Evolutionary conservation across 1,139 yeast genomes (phyloP).

Genomic region (Sugiyamaella neomexicana): DNA sequence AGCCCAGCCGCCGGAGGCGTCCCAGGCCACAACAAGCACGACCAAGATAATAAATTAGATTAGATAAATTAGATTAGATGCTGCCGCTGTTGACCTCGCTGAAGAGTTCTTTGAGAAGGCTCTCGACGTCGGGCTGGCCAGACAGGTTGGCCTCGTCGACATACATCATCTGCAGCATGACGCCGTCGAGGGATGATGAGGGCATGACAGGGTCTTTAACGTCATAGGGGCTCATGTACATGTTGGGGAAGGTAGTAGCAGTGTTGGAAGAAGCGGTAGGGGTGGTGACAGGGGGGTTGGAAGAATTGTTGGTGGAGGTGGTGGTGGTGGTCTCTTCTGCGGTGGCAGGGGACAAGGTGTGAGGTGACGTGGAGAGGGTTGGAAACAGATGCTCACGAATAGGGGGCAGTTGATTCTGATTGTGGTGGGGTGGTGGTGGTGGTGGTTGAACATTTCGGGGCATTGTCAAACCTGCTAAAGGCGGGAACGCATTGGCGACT

Average conservation of each 20-base stretch:
- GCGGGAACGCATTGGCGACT: constrained; percentile 5
- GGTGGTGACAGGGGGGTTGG: too few relatives aligned
- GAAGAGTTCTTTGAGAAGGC: constrained; percentile 18
- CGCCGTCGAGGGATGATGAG: background rate
- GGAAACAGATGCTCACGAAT: background rate
- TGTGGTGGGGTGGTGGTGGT: too few relatives aligned
- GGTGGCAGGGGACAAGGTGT: constrained; percentile 3
- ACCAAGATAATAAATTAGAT: background rate
- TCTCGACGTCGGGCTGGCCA: constrained; percentile 18
- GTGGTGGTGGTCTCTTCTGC: constrained; percentile 4
- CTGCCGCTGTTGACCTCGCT: constrained; percentile 19
- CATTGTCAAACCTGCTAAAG: constrained; percentile 11
- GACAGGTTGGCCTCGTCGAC: constrained; percentile 6
- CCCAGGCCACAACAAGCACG: background rate
- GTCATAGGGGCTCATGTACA: constrained; percentile 8
- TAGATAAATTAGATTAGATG: background rate
- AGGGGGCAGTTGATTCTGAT: background rate
- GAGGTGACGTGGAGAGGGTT: background rate
- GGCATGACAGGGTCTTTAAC: constrained; percentile 4
- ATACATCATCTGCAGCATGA: constrained; percentile 11
- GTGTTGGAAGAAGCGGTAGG: background rate
- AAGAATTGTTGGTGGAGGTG: background rate
- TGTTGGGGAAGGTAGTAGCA: background rate
- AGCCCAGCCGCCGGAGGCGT: constrained; percentile 7
- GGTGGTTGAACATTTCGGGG: background rate